These are phyloP conservation scores for Chloris gayana DNA, from an alignment of 176 grass and related monocot species.

Conservation along the genomic window DNA sequence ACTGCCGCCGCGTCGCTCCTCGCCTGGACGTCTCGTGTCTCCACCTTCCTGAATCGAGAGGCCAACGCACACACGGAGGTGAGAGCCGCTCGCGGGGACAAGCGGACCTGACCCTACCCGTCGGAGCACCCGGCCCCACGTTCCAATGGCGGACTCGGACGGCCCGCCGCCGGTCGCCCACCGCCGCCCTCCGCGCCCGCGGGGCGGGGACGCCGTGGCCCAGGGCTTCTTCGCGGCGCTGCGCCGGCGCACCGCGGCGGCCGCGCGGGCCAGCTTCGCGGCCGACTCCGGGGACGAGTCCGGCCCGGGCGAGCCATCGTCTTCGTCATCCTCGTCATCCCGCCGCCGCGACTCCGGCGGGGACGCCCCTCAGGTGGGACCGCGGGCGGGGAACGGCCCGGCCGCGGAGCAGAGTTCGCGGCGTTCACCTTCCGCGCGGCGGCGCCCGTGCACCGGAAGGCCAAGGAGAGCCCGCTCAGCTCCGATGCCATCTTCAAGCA, in stretches of 20 bases:
- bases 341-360: slow-evolving; percentile 29
- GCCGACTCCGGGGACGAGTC: slow-evolving; percentile 61
- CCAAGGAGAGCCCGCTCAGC: slow-evolving; percentile 83
- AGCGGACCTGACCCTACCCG: neutral
- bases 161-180: neutral
- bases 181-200: slow-evolving; percentile 44
- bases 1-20: neutral
- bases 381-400: neutral
- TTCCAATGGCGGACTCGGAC: slow-evolving; percentile 44
- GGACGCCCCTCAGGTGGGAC: neutral
- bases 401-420: slow-evolving; percentile 28
- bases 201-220: neutral
- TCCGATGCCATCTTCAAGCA: slow-evolving; percentile 93
- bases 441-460: slow-evolving; percentile 62
- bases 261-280: slow-evolving; percentile 56
- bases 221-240: slow-evolving; percentile 45
- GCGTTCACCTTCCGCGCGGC: slow-evolving; percentile 67
- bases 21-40: neutral
- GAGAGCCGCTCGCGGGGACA: neutral
- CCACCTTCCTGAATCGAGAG: neutral
- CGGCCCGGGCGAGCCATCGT: slow-evolving; percentile 36
- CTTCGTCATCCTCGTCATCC: slow-evolving; percentile 33
- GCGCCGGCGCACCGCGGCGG: slow-evolving; percentile 50
- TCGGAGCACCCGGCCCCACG: neutral
- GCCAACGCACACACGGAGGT: neutral